phyloP scores from a whole-genome alignment of 352 stramenopile genomes.

The Aphanomyces stellatus region DNA sequence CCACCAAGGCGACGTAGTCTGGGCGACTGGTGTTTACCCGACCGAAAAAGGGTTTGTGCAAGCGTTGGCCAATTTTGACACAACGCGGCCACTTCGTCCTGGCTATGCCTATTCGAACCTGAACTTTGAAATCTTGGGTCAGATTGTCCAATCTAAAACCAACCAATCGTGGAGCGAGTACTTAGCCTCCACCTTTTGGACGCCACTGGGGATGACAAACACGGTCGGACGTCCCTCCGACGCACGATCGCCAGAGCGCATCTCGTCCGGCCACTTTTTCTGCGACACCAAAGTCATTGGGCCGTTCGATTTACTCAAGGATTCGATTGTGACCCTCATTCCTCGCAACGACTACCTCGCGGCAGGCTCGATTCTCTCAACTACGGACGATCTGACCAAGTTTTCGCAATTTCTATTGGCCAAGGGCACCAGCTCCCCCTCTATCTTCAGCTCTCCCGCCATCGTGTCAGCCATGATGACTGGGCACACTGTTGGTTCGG shows the following conservation, averaged over 20 bases:
- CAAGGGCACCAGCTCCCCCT: constrained; percentile 36
- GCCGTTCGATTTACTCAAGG: constrained; percentile 34
- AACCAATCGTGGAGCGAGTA: constrained; percentile 43
- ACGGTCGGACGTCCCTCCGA: constrained; percentile 36
- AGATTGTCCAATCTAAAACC: constrained; percentile 41
- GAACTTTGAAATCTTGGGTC: constrained; percentile 50
- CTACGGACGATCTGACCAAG: constrained; percentile 42
- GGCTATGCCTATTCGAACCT: constrained; percentile 50
- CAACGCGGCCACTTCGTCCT: constrained; percentile 34
- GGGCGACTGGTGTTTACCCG: constrained; percentile 26
- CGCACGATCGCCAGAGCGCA: constrained; percentile 21
- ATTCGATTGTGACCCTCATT: neutral
- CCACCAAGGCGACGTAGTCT: neutral
- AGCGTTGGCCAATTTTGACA: constrained; percentile 26
- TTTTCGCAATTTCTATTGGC: constrained; percentile 47
- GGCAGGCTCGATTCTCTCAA: constrained; percentile 42
- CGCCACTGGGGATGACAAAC: constrained; percentile 44
- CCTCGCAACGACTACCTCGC: constrained; percentile 25
- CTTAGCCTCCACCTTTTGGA: constrained; percentile 40
- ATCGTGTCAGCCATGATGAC: constrained; percentile 50
- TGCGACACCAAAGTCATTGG: constrained; percentile 37
- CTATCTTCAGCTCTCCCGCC: constrained; percentile 29
- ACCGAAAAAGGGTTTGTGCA: constrained; percentile 33
- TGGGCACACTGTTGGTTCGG: constrained; percentile 10
- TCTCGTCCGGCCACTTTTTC: constrained; percentile 36